Evolutionary conservation across 768 basidiomycete species (phyloP).

Genomic region (Kockovaella imperatae): DNA sequence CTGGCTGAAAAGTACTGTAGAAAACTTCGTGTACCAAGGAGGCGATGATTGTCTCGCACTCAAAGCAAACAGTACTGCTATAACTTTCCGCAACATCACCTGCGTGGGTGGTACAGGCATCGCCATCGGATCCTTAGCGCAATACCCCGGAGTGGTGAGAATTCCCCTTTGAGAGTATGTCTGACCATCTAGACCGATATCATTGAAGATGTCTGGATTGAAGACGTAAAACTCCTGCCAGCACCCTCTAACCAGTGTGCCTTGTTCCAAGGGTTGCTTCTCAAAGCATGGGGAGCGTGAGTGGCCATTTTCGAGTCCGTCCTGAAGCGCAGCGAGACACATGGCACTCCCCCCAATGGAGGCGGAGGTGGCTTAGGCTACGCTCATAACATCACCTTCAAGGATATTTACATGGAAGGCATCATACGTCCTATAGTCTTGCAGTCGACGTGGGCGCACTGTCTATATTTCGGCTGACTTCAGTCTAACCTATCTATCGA

Average conservation of each 20-base stretch:
- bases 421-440: conserved; percentile 9
- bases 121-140: conserved; percentile 46
- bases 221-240: conserved; percentile 12
- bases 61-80: conserved; percentile 48
- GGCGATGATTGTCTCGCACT: conserved; percentile 47
- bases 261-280: conserved; percentile 11
- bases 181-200: conserved; percentile 3
- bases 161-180: neutral
- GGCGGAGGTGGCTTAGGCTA: conserved; percentile 15
- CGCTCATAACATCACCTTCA: conserved; percentile 12
- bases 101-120: conserved; percentile 46
- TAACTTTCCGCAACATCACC: conserved; percentile 45
- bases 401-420: conserved; percentile 19
- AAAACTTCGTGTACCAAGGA: conserved; percentile 44
- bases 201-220: conserved; percentile 14
- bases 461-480: neutral
- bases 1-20: conserved; percentile 1
- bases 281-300: conserved; percentile 16
- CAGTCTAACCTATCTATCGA: neutral
- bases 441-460: conserved; percentile 4
- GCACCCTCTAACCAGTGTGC: conserved; percentile 11
- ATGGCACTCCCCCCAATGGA: conserved; percentile 14
- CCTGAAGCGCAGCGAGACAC: neutral
- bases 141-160: conserved; percentile 37
- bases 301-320: neutral